Evolutionary conservation across 192 early-diverging fungal species (phyloP).

Genomic region (Dispira parvispora): DNA sequence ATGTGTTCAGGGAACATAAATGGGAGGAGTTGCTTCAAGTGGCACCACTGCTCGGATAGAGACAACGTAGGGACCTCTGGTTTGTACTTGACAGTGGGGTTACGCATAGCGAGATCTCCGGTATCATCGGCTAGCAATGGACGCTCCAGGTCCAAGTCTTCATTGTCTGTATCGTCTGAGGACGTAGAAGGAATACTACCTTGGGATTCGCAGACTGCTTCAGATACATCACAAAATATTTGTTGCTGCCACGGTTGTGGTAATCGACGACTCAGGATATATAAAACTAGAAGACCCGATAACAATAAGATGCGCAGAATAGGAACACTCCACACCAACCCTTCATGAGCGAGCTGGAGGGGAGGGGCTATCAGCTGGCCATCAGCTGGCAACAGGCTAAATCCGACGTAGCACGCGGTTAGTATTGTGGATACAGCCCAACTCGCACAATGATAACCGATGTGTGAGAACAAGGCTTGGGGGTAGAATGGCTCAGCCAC

Average conservation of each 20-base stretch:
- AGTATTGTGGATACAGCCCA: neutral
- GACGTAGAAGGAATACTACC: too few relatives aligned
- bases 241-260: neutral
- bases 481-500: too few relatives aligned
- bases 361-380: neutral
- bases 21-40: slow-evolving; percentile 51
- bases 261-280: neutral
- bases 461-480: neutral
- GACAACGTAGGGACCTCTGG: slow-evolving; percentile 7
- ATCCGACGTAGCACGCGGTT: neutral
- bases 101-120: neutral
- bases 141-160: too few relatives aligned
- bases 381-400: neutral
- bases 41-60: slow-evolving; percentile 27
- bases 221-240: too few relatives aligned
- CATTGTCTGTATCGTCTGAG: too few relatives aligned
- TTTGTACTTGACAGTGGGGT: slow-evolving; percentile 10
- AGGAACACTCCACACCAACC: neutral
- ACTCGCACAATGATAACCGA: neutral
- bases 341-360: neutral
- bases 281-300: neutral
- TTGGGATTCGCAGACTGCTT: too few relatives aligned
- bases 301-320: neutral
- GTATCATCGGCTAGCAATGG: too few relatives aligned
- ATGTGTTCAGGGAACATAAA: slow-evolving; percentile 70